phyloP scores from a whole-genome alignment of 331 rosid genomes.

The Quercus phellos region DNA sequence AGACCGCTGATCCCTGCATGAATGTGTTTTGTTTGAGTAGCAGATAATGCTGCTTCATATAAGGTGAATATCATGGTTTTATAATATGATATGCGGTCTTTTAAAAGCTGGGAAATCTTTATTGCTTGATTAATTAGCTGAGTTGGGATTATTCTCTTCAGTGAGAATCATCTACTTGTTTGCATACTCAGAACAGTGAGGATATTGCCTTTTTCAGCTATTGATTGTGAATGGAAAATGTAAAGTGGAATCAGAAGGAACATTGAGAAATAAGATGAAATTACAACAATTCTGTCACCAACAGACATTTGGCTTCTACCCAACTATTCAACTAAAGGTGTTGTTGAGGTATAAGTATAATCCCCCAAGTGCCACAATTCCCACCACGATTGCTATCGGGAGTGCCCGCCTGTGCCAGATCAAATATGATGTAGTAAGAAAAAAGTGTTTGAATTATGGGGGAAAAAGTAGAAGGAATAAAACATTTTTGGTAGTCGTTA shows the following conservation, averaged over 20 bases:
- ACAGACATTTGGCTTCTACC: neutral
- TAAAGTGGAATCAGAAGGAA: neutral
- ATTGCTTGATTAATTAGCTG: neutral
- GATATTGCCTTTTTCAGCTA: neutral
- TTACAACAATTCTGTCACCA: neutral
- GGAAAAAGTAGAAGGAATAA: neutral
- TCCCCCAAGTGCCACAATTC: conserved; percentile 71
- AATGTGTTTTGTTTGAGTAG: neutral
- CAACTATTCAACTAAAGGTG: conserved; percentile 20
- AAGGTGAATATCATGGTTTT: neutral
- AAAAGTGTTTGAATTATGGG: neutral
- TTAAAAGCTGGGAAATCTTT: neutral
- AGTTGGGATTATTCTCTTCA: neutral
- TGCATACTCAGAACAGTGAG: neutral
- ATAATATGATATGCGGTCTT: neutral
- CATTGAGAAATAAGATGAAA: conserved; percentile 1
- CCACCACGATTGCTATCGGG: conserved; percentile 65
- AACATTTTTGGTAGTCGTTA: no score
- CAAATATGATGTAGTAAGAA: neutral
- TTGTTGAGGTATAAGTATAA: conserved; percentile 64
- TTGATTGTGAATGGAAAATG: neutral
- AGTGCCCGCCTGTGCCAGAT: conserved; percentile 55
- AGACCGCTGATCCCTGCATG: neutral
- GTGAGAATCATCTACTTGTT: neutral
- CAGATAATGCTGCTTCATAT: neutral